phyloP scores from a whole-genome alignment of 805 yeast genomes.

The Myxozyma udenii region DNA sequence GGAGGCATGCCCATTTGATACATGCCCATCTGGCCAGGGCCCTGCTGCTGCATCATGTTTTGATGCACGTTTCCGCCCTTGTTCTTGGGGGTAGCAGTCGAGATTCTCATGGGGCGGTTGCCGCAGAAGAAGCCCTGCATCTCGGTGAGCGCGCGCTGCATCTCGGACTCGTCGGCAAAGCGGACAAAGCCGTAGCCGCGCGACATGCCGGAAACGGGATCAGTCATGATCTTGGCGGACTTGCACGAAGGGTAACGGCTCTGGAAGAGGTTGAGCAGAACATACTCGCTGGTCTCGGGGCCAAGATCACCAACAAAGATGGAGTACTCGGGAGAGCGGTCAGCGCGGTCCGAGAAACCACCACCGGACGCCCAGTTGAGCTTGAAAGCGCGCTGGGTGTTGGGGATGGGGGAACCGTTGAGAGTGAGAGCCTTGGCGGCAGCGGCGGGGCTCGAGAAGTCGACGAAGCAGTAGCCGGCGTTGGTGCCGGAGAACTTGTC shows the following conservation, averaged over 20 bases:
- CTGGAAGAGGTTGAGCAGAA: conserved; percentile 63
- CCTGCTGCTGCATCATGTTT: conserved; percentile 32
- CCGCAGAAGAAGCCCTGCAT: conserved; percentile 77
- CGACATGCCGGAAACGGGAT: conserved; percentile 63
- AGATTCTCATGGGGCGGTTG: conserved; percentile 73
- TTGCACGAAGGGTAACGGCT: conserved; percentile 67
- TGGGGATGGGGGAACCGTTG: conserved; percentile 69
- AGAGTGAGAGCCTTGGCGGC: conserved; percentile 60
- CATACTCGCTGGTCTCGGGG: conserved; percentile 65
- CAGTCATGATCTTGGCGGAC: conserved; percentile 75
- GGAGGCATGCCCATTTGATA: conserved; percentile 36
- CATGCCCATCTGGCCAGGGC: conserved; percentile 33
- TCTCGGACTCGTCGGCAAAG: conserved; percentile 61
- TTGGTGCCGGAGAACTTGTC: conserved; percentile 54
- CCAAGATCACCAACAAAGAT: conserved; percentile 84
- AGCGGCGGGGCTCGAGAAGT: conserved; percentile 57
- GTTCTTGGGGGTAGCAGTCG: conserved; percentile 59
- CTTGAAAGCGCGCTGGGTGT: conserved; percentile 56
- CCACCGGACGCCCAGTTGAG: conserved; percentile 79
- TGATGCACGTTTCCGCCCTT: conserved; percentile 36
- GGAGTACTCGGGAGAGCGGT: conserved; percentile 51
- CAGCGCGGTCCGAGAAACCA: conserved; percentile 35
- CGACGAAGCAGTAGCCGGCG: conserved; percentile 80
- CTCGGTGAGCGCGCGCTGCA: conserved; percentile 67
- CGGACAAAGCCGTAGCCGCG: conserved; percentile 91